Evolutionary conservation across 176 grass and related monocot species (phyloP).

Genomic region (maize (Zea mays)): DNA sequence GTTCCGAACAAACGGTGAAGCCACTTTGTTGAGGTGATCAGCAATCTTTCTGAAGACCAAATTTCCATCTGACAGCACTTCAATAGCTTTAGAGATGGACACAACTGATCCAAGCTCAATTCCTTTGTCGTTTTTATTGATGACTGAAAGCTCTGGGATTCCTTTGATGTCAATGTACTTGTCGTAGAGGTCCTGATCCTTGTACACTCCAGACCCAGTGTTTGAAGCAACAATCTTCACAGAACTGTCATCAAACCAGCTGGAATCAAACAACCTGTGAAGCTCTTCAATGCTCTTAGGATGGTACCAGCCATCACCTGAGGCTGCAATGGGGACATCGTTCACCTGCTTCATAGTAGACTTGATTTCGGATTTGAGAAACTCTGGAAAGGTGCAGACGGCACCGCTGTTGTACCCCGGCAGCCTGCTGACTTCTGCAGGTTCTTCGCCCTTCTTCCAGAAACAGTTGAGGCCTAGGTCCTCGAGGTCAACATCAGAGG

Average conservation of each 20-base stretch:
- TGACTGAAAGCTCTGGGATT: constrained; percentile 59
- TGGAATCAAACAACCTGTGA: constrained; percentile 42
- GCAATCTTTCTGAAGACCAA: constrained; percentile 63
- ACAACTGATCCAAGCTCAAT: constrained; percentile 64
- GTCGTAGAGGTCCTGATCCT: constrained; percentile 54
- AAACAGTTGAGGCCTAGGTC: constrained; percentile 88
- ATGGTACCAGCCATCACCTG: constrained; percentile 16
- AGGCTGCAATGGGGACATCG: neutral
- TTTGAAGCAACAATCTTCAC: constrained; percentile 78
- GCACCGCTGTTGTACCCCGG: constrained; percentile 32
- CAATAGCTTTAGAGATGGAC: constrained; percentile 68
- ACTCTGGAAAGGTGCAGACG: constrained; percentile 71
- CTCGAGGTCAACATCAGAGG: constrained; percentile 73
- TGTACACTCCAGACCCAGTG: constrained; percentile 76
- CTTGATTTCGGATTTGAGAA: constrained; percentile 72
- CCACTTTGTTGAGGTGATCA: constrained; percentile 67
- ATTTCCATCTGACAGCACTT: constrained; percentile 52
- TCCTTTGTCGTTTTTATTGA: constrained; percentile 48
- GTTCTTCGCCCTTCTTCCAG: constrained; percentile 59
- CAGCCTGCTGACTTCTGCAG: constrained; percentile 38
- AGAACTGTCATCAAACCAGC: constrained; percentile 34
- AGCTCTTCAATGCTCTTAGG: constrained; percentile 51
- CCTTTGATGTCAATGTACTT: constrained; percentile 73
- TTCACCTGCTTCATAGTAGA: constrained; percentile 16
- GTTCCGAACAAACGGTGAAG: constrained; percentile 67